Base-by-base conservation (phyloP, 371 early-diverging fungal species). In the Mucor ambiguus region DNA sequence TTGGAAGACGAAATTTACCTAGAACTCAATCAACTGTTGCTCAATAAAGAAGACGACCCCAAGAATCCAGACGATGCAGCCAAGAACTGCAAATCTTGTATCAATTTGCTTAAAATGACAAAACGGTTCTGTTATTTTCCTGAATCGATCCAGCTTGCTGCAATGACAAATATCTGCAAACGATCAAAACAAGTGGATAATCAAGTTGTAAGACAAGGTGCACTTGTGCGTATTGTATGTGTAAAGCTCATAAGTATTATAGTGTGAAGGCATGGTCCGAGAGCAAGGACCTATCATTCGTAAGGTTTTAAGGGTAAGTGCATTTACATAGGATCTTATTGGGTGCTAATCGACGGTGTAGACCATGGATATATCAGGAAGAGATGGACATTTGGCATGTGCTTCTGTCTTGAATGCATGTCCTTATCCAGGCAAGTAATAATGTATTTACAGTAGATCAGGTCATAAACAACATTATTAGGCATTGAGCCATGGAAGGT, bases 321-420 rank as follows among this genome's bases (percentile, higher is more conserved):
- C 24, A 37, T 22, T 24, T 24, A 6, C 5, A 28, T 26, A 29
- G 18, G 20, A 44, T 44, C 20, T 44, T 20, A 44, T 44, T 44
- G 44, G 44, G 20, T 37, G 6, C 44, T 20, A 3, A 18, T 16
- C 14, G 5, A 18, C 72, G 1, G 8, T 44, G 5, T n/a, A 82
- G 83, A 82, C 83, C 11, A 79, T 83, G 80, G 71, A 71, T 58
- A 74, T 81, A 54, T 75, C 80, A 49, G 81, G 81, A 9, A 65
- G 78, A 49, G 81, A 81, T 65, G 84, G 84, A 5, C 81, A 79
- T 65, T 60, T 81, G 3, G 29, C 74, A 43, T 83, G 84, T 64
- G 84, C 81, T 1, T 68, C 84, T 6, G 71, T 78, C 2, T 22
- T 76, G 9, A 76, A 77, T 64, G 68, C 81, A 61, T 83, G 84